phyloP scores from a whole-genome alignment of 768 basidiomycete species.

The Mycena amicta region DNA sequence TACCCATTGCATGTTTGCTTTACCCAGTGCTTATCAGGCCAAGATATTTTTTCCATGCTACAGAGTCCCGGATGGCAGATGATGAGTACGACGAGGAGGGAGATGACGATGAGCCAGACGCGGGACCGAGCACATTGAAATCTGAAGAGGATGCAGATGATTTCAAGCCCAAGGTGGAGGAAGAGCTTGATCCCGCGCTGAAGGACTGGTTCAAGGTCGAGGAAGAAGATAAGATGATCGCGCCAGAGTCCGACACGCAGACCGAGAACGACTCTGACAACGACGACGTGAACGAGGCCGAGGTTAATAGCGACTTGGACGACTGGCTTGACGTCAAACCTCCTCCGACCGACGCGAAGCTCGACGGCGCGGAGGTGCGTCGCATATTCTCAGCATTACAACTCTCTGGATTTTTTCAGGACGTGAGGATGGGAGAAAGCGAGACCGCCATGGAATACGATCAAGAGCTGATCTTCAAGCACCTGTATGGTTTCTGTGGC shows the following conservation, averaged over 20 bases:
- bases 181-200: slow-evolving; percentile 48
- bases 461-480: slow-evolving; percentile 74
- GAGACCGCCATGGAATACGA: slow-evolving; percentile 77
- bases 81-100: slow-evolving; percentile 52
- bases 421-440: slow-evolving; percentile 73
- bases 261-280: slow-evolving; percentile 74
- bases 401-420: too few relatives aligned
- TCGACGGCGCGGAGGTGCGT: slow-evolving; percentile 13
- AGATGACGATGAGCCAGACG: slow-evolving; percentile 22
- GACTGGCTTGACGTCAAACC: slow-evolving; percentile 44
- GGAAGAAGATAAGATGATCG: slow-evolving; percentile 29
- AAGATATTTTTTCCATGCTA: slow-evolving; percentile 84
- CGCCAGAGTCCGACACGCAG: slow-evolving; percentile 50
- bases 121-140: slow-evolving; percentile 22
- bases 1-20: slow-evolving; percentile 31
- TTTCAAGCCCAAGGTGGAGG: slow-evolving; percentile 23
- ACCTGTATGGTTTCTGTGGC: slow-evolving; percentile 54
- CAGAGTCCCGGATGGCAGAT: slow-evolving; percentile 45
- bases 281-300: slow-evolving; percentile 49
- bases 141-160: slow-evolving; percentile 30
- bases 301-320: slow-evolving; percentile 19
- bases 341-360: slow-evolving; percentile 8
- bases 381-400: too few relatives aligned
- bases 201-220: slow-evolving; percentile 68
- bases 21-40: background rate